These are phyloP conservation scores for Neurospora sp. DNA, from an alignment of 495 filamentous ascomycete species.

Conservation along the genomic window DNA sequence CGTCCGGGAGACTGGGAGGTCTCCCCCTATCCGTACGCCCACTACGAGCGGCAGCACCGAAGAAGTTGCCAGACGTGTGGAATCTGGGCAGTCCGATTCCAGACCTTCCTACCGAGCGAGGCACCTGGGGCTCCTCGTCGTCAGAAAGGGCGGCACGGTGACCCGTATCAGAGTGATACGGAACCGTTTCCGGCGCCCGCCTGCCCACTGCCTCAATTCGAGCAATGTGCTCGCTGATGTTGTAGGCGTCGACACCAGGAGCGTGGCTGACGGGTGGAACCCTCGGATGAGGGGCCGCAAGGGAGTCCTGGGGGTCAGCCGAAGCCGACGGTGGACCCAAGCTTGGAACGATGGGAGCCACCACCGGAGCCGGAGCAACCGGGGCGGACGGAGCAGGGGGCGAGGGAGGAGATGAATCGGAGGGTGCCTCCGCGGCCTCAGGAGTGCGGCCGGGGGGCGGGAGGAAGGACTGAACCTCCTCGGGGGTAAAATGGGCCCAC, in stretches of 20 bases:
- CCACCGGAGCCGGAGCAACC: background rate
- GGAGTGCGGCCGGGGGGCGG: background rate
- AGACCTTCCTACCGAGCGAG: background rate
- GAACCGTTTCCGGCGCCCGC: background rate
- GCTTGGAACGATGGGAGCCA: background rate
- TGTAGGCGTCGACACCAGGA: background rate
- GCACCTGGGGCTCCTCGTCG: background rate
- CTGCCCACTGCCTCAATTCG: background rate
- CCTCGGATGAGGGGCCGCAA: background rate
- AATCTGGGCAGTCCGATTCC: background rate
- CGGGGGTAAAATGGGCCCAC: background rate
- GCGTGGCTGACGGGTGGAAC: background rate
- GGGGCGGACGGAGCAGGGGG: background rate
- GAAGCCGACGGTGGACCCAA: background rate
- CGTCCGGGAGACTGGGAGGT: background rate
- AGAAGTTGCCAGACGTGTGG: background rate
- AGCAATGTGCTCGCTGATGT: background rate
- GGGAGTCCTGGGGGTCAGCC: background rate
- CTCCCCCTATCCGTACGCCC: background rate
- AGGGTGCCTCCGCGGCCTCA: background rate
- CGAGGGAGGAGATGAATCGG: background rate
- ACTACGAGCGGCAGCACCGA: background rate
- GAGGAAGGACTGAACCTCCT: background rate
- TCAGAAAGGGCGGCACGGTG: background rate
- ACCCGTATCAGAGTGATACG: background rate